These are phyloP conservation scores for Fusarium oligoseptatum DNA, from an alignment of 2,329 filamentous ascomycete genomes.

Conservation along the genomic window DNA sequence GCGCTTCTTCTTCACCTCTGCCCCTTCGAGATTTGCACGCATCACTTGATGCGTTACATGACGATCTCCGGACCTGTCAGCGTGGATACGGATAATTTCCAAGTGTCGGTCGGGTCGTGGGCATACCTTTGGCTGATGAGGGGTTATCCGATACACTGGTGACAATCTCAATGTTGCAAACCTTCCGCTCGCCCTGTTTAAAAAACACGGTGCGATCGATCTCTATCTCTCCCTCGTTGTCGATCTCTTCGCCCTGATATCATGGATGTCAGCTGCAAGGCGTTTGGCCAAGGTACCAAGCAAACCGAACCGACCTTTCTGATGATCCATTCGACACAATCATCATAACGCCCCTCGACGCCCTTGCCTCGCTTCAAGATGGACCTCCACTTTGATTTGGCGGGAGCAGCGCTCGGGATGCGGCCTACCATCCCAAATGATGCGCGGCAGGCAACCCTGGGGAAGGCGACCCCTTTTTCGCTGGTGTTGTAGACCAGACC, in stretches of 20 bases:
- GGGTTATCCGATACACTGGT: not conserved
- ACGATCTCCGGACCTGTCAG: not conserved
- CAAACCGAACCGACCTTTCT: not conserved
- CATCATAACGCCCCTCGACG: not conserved
- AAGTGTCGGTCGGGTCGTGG: not conserved
- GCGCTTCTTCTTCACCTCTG: not conserved
- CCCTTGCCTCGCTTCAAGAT: not conserved
- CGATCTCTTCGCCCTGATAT: not conserved
- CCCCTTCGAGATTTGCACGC: not conserved
- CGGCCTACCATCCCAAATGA: not conserved
- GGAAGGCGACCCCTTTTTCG: not conserved
- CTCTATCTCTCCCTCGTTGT: not conserved
- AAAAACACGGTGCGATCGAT: not conserved
- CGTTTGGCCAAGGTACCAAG: not conserved
- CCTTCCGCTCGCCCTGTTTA: not conserved
- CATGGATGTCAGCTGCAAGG: not conserved
- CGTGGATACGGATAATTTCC: not conserved
- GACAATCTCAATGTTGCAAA: not conserved
- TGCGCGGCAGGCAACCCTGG: not conserved
- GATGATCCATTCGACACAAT: not conserved
- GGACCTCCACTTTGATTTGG: not conserved
- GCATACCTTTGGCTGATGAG: not conserved
- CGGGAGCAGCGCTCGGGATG: not conserved
- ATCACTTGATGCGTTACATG: not conserved
- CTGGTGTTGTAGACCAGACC: not conserved